Conservation (phyloP, 1,284 basidiomycete genomes). For the Puccinia triticina region DNA sequence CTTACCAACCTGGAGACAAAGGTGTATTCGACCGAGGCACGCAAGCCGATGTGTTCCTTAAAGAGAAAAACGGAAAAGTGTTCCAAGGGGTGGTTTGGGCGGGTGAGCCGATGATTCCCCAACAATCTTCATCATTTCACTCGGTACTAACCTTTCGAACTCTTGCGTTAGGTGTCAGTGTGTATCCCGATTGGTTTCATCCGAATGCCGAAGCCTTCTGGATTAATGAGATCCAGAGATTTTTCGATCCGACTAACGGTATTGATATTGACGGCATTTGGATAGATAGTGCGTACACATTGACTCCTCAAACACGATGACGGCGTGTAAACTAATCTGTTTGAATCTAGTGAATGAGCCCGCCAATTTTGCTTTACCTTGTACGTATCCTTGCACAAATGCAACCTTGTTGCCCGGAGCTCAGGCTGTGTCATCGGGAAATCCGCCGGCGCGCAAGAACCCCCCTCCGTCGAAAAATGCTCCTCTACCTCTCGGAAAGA, state of each 20-base stretch:
- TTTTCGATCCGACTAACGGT: conserved; percentile 63
- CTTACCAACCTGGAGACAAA: conserved; percentile 65
- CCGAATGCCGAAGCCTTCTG: conserved; percentile 67
- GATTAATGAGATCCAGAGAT: conserved; percentile 68
- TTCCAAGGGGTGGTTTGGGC: conserved; percentile 73
- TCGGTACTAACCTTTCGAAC: not conserved
- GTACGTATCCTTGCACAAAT: conserved; percentile 58
- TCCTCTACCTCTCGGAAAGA: conserved; percentile 64
- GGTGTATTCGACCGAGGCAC: conserved; percentile 67
- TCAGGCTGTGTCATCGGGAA: conserved; percentile 65
- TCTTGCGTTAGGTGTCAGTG: conserved; percentile 6
- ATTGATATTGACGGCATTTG: conserved; percentile 70
- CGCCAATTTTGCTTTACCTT: conserved; percentile 61
- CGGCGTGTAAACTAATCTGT: not conserved
- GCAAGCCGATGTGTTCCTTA: conserved; percentile 68
- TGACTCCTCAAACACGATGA: not conserved
- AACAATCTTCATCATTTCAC: not conserved
- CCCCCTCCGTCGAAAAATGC: conserved; percentile 65
- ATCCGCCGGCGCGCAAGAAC: conserved; percentile 66
- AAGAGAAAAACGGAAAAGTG: conserved; percentile 66
- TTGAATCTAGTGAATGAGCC: conserved; percentile 67
- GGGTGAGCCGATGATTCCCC: conserved; percentile 67
- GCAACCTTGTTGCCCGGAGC: conserved; percentile 66
- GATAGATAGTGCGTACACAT: conserved; percentile 67
- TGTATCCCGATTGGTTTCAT: conserved; percentile 69